phyloP scores from a whole-genome alignment of 2,329 filamentous ascomycete species.

The Alternaria novae-zelandiae region DNA sequence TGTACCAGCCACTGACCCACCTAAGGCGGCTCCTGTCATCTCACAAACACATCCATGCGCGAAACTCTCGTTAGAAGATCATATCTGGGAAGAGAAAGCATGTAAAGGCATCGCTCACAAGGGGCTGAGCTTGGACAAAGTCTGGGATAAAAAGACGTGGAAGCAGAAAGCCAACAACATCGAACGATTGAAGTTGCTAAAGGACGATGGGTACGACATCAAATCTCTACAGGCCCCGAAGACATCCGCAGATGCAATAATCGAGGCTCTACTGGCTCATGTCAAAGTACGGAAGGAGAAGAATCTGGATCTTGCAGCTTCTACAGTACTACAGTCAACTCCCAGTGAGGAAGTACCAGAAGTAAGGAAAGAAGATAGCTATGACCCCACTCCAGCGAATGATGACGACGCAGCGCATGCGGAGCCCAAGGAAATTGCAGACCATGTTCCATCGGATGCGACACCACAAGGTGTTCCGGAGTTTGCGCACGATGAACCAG shows the following conservation, averaged over 20 bases:
- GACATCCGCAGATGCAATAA: conserved; percentile 1
- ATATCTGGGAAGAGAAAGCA: conserved; percentile 3
- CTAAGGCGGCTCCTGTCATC: neutral
- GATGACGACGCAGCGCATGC: neutral
- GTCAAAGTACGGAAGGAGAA: neutral
- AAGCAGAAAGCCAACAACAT: conserved; percentile 16
- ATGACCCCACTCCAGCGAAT: neutral
- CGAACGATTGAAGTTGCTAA: conserved; percentile 10
- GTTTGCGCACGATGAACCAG: neutral
- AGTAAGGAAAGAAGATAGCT: neutral
- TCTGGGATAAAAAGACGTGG: conserved; percentile 11
- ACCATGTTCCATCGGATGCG: neutral
- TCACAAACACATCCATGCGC: neutral
- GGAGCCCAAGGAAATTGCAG: neutral
- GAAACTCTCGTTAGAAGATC: neutral
- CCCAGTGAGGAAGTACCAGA: neutral
- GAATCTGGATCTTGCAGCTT: neutral
- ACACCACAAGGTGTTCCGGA: neutral
- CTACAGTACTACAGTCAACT: neutral
- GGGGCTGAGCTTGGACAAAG: conserved; percentile 1
- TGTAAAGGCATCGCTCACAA: neutral
- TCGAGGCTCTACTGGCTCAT: conserved; percentile 3
- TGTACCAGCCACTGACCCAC: neutral
- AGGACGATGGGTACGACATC: conserved; percentile 20
- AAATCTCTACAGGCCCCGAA: neutral